Evolutionary conservation across 495 filamentous ascomycete species (phyloP).

Genomic region (Bathelium albidoporum): DNA sequence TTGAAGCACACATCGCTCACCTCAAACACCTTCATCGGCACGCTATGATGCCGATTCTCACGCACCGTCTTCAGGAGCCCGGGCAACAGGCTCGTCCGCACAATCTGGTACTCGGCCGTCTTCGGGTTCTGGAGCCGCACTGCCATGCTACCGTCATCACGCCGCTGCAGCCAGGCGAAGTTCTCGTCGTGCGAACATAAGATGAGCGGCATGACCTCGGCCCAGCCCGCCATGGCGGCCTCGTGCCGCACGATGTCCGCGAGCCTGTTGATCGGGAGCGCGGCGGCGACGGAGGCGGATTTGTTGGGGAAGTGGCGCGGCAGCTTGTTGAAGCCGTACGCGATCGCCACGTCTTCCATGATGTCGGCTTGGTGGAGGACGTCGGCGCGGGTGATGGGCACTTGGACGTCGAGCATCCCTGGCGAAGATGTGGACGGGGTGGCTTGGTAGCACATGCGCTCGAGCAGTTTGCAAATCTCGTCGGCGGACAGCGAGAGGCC

Average conservation of each 20-base stretch:
- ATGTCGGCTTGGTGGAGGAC: conserved; percentile 94
- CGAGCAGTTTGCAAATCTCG: conserved; percentile 63
- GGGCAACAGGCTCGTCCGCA: conserved; percentile 78
- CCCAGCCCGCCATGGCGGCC: conserved; percentile 90
- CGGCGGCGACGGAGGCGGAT: conserved; percentile 72
- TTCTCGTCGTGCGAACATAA: conserved; percentile 98
- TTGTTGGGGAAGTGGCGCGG: conserved; percentile 74
- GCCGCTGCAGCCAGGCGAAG: conserved; percentile 89
- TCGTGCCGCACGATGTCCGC: conserved; percentile 84
- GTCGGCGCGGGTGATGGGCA: conserved; percentile 86
- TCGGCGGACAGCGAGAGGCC: conserved; percentile 63
- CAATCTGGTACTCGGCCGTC: conserved; percentile 91
- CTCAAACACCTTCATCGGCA: conserved; percentile 87
- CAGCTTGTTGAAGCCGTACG: conserved; percentile 92
- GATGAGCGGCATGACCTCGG: conserved; percentile 91
- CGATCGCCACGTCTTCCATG: conserved; percentile 96
- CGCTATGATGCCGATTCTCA: conserved; percentile 82
- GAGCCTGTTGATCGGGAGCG: conserved; percentile 88
- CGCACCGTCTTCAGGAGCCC: conserved; percentile 90
- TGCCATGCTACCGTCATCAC: conserved; percentile 75
- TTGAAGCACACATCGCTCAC: conserved; percentile 87
- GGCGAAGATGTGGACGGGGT: conserved; percentile 54
- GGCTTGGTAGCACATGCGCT: conserved; percentile 76
- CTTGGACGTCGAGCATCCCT: conserved; percentile 61
- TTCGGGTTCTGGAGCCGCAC: conserved; percentile 92